These are phyloP conservation scores for Bacterosira constricta DNA, from an alignment of 108 stramenopile genomes.

Conservation along the genomic window DNA sequence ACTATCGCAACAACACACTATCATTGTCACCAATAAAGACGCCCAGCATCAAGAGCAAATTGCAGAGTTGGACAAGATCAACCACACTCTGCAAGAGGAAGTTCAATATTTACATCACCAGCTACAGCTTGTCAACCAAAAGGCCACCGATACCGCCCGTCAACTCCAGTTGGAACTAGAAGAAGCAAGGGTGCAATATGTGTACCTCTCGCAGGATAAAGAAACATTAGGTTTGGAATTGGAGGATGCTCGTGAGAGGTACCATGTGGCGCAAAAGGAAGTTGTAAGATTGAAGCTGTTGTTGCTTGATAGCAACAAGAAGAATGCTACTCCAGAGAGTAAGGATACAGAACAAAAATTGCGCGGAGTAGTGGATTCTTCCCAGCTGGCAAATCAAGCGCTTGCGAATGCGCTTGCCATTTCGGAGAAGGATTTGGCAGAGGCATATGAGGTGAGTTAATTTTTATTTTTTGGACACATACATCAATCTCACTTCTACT, in stretches of 20 bases:
- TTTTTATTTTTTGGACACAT: neutral
- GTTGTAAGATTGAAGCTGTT: neutral
- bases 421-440: conserved; percentile 37
- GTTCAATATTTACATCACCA: conserved; percentile 3
- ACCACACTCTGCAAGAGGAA: neutral
- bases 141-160: neutral
- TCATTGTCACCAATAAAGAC: neutral
- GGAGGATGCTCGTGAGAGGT: neutral
- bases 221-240: neutral
- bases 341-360: conserved; percentile 6
- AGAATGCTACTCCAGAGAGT: neutral
- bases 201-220: conserved; percentile 9
- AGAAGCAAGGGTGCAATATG: conserved; percentile 3
- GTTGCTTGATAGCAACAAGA: neutral
- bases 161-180: conserved; percentile 17
- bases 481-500: neutral
- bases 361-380: neutral
- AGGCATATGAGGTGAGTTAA: conserved; percentile 14
- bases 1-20: neutral
- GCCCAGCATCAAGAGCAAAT: neutral
- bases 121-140: conserved; percentile 3
- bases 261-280: neutral
- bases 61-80: neutral
- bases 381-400: conserved; percentile 28
- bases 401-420: conserved; percentile 28